These are phyloP conservation scores for Rhizopus sp. DNA, from an alignment of 371 early-diverging fungal genomes.

Conservation along the genomic window DNA sequence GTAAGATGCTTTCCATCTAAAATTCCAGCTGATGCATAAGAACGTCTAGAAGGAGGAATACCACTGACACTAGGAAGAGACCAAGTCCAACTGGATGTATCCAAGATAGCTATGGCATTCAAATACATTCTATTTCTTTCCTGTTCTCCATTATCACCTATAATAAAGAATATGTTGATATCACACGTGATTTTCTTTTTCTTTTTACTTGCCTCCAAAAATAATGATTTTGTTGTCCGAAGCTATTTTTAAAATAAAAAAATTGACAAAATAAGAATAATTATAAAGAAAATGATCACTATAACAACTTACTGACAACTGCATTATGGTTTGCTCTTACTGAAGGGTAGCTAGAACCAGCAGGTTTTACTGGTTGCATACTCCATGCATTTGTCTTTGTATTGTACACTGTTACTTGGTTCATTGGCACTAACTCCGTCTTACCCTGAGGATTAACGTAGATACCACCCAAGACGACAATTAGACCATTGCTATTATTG, in stretches of 20 bases:
- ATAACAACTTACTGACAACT: slow-evolving; percentile 40
- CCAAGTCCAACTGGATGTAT: slow-evolving; percentile 51
- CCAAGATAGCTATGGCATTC: slow-evolving; percentile 36
- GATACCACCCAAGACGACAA: slow-evolving; percentile 49
- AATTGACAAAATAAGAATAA: neutral
- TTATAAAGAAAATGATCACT: slow-evolving; percentile 5
- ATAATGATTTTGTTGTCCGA: slow-evolving; percentile 40
- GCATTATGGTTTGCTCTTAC: slow-evolving; percentile 34
- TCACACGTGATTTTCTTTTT: neutral
- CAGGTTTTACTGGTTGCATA: slow-evolving; percentile 6
- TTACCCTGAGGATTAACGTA: neutral
- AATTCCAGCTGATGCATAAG: slow-evolving; percentile 41
- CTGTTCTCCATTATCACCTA: slow-evolving; percentile 34
- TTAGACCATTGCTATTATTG: slow-evolving; percentile 32
- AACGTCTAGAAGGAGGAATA: slow-evolving; percentile 44
- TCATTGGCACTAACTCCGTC: slow-evolving; percentile 19
- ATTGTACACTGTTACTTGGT: slow-evolving; percentile 30
- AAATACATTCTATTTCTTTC: slow-evolving; percentile 29
- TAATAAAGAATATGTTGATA: neutral
- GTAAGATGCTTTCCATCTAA: slow-evolving; percentile 35
- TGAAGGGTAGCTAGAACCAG: slow-evolving; percentile 20
- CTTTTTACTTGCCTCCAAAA: slow-evolving; percentile 42
- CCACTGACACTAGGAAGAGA: slow-evolving; percentile 29
- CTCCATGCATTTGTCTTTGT: slow-evolving; percentile 30
- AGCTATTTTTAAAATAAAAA: slow-evolving; percentile 15